Evolutionary conservation across 2,329 filamentous ascomycete species (phyloP).

Genomic region (Fonsecaea monophora): DNA sequence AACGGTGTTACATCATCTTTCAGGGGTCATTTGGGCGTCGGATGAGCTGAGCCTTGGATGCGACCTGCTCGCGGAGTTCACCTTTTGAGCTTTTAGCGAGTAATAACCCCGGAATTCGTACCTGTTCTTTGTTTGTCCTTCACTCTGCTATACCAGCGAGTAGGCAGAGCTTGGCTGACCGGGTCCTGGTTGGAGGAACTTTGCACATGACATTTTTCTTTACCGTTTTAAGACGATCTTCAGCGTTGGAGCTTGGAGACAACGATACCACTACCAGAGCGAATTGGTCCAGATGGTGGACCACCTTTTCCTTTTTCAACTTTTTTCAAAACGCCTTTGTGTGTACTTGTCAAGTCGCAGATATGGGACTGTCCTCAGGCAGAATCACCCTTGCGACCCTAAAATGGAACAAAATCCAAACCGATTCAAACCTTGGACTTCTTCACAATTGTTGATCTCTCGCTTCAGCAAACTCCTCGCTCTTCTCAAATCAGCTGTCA

Average conservation of each 20-base stretch:
- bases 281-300: constrained; percentile 13
- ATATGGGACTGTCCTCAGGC: neutral
- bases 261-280: neutral
- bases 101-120: constrained; percentile 13
- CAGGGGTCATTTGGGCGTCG: constrained; percentile 10
- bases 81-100: constrained; percentile 13
- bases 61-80: constrained; percentile 15
- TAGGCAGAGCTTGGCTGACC: constrained; percentile 25
- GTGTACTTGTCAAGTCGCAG: neutral
- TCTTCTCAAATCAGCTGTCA: constrained; percentile 20
- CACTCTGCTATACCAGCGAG: constrained; percentile 25
- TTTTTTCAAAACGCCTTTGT: neutral
- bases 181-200: neutral
- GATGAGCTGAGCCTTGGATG: constrained; percentile 16
- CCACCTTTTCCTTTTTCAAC: constrained; percentile 7
- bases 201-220: neutral
- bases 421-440: constrained; percentile 16
- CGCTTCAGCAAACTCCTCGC: constrained; percentile 36
- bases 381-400: neutral
- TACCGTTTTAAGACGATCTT: constrained; percentile 16
- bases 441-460: constrained; percentile 35
- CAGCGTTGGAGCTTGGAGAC: constrained; percentile 8
- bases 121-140: constrained; percentile 21
- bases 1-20: constrained; percentile 24
- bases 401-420: constrained; percentile 15